phyloP scores from a whole-genome alignment of 805 yeast species.

The Candida hungchunana region DNA sequence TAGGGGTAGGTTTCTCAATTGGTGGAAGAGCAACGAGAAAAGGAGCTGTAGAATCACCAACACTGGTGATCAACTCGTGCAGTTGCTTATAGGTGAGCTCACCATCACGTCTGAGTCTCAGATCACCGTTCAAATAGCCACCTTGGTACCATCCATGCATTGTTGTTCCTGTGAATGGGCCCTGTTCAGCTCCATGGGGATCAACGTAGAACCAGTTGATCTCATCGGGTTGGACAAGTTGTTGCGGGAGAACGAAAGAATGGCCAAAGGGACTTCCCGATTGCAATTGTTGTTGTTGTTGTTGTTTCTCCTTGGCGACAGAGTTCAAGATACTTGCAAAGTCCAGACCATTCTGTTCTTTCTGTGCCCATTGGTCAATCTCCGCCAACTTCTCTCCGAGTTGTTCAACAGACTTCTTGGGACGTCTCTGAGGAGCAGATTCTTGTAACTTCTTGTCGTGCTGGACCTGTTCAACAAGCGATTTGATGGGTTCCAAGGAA shows the following conservation, averaged over 20 bases:
- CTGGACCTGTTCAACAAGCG: slow-evolving; percentile 17
- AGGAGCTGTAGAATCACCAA: slow-evolving; percentile 59
- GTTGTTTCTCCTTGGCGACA: slow-evolving; percentile 14
- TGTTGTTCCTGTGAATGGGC: slow-evolving; percentile 68
- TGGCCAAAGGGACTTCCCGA: slow-evolving; percentile 2
- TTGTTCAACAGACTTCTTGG: slow-evolving; percentile 12
- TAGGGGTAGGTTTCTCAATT: neutral
- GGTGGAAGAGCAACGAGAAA: slow-evolving; percentile 52
- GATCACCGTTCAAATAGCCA: slow-evolving; percentile 51
- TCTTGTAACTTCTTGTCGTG: slow-evolving; percentile 1
- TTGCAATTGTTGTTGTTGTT: slow-evolving; percentile 1
- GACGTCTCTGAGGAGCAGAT: no score
- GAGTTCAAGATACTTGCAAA: slow-evolving; percentile 21
- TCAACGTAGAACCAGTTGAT: slow-evolving; percentile 73
- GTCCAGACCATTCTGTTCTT: slow-evolving; percentile 23
- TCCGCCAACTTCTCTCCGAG: slow-evolving; percentile 18
- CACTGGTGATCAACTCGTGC: slow-evolving; percentile 46
- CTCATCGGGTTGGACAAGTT: slow-evolving; percentile 33
- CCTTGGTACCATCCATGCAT: slow-evolving; percentile 78
- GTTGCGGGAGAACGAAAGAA: slow-evolving; percentile 10
- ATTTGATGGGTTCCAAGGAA: slow-evolving; percentile 28
- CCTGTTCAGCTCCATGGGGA: slow-evolving; percentile 66
- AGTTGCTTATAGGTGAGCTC: slow-evolving; percentile 48
- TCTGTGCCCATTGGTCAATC: slow-evolving; percentile 20
- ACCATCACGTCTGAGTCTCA: slow-evolving; percentile 56